These are phyloP conservation scores for Melampsora larici-populina DNA, from an alignment of 1,284 basidiomycete species.

Conservation along the genomic window DNA sequence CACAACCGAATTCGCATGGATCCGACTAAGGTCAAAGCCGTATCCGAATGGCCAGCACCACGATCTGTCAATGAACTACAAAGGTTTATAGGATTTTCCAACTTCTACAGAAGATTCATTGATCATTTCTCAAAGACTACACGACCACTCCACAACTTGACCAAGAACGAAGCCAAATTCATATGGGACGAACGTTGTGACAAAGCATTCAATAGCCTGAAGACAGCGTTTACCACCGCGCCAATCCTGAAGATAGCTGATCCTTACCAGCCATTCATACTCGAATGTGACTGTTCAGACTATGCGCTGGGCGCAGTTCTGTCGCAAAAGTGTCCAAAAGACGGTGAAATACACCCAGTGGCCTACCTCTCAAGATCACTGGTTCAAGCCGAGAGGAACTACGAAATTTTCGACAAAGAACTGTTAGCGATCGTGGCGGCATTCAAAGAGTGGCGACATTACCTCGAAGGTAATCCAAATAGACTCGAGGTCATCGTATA, in stretches of 20 bases:
- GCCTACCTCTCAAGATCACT: background rate
- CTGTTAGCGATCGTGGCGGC: no score
- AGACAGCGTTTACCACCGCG: background rate
- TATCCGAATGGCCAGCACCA: constrained; percentile 27
- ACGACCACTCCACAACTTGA: constrained; percentile 12
- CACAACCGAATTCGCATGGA: no score
- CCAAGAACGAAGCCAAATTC: background rate
- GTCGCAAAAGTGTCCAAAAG: constrained; percentile 23
- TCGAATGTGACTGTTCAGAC: no score
- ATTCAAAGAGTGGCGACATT: no score
- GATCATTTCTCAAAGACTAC: no score
- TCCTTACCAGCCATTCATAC: no score
- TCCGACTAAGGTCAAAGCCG: no score
- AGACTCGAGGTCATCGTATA: no score
- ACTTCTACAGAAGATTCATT: constrained; percentile 13
- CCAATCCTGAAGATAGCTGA: no score
- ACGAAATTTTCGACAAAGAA: no score
- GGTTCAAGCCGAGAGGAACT: no score
- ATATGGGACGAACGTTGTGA: background rate
- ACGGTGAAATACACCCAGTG: constrained; percentile 26
- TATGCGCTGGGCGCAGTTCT: constrained; percentile 42
- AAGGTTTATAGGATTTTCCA: constrained; percentile 5
- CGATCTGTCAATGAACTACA: background rate
- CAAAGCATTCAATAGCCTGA: constrained; percentile 1
- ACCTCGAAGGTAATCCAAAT: no score